phyloP scores from a whole-genome alignment of 495 filamentous ascomycete species.

The Chaetomidium leptoderma region DNA sequence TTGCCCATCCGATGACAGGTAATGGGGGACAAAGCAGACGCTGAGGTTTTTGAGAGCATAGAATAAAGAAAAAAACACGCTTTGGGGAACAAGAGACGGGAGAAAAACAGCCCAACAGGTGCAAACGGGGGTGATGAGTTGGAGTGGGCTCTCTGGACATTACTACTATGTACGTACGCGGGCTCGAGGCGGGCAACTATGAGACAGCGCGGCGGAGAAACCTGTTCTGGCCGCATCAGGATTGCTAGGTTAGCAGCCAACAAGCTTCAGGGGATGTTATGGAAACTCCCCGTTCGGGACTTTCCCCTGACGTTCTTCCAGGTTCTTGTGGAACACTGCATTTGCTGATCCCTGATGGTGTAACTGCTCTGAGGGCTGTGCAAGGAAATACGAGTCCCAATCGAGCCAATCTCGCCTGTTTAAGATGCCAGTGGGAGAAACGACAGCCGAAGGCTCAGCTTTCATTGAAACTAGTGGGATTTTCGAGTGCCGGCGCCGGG shows the following conservation, averaged over 20 bases:
- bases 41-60: not conserved
- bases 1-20: slow-evolving; percentile 8
- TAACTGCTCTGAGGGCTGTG: not conserved
- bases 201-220: no score
- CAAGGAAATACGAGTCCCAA: not conserved
- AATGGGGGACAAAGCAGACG: not conserved
- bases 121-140: no score
- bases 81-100: no score
- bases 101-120: no score
- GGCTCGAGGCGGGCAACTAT: not conserved
- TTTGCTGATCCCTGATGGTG: not conserved
- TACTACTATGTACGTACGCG: not conserved
- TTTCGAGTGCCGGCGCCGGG: not conserved
- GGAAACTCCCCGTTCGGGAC: not conserved
- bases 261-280: not conserved
- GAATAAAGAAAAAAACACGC: not conserved
- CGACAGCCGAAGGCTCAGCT: not conserved
- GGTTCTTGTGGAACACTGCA: not conserved
- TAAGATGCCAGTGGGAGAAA: not conserved
- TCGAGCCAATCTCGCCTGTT: slow-evolving; percentile 10
- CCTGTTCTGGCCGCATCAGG: not conserved
- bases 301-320: slow-evolving; percentile 6
- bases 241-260: not conserved
- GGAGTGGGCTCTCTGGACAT: no score
- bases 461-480: not conserved